Base-by-base conservation (phyloP, 768 basidiomycete species). In the Cystofilobasidium ferigula region DNA sequence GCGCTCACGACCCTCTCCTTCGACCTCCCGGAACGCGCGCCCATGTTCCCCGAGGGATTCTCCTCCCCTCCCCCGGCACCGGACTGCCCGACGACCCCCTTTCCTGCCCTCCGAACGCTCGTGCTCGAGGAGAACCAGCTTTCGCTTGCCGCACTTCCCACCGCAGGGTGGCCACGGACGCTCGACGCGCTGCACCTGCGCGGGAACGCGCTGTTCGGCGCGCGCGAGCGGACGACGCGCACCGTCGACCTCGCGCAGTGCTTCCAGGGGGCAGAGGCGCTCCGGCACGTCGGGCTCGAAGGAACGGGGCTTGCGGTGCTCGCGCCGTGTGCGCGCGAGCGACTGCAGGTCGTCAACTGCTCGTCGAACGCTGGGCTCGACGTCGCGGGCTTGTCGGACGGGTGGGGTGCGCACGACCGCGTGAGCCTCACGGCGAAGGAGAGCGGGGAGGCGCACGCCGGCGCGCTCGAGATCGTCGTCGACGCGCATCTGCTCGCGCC, bases 61-160 rank as follows among this genome's bases (percentile, higher is more conserved):
- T 4, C 36, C 9, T 59, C 61, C 3, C 67, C 67, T 2, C 62
- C 65, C 3, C 58, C 58, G 0, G 26, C 59, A 2, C 53, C 48
- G 2, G 22, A 34, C 14, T 12, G 45, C 10, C 67, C 54, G 35
- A 40, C 48, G 34, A 26, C 38, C 1, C 61, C 67, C 2, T 48
- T 62, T 4, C 67, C 61, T 3, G 42, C 24, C 24, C 53, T 68
- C 8, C 32, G 57, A 35, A 63, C 56, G 26, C 67, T 68, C 43
- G 13, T 56, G 16, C 61, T 68, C 48, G 48, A 62, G 12, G 61
- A 54, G 30, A 68, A 68, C 36, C 24, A 58, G 57, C 45, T 68
- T 36, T 57, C 54, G 18, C 43, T 48, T 26, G 26, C 4, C 10
- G 42, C 18, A 0, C 45, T 68, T 0, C 67, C 67, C 0, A 1